Evolutionary conservation across 768 basidiomycete genomes (phyloP).

Genomic region (Paxillus ammoniavirescens): DNA sequence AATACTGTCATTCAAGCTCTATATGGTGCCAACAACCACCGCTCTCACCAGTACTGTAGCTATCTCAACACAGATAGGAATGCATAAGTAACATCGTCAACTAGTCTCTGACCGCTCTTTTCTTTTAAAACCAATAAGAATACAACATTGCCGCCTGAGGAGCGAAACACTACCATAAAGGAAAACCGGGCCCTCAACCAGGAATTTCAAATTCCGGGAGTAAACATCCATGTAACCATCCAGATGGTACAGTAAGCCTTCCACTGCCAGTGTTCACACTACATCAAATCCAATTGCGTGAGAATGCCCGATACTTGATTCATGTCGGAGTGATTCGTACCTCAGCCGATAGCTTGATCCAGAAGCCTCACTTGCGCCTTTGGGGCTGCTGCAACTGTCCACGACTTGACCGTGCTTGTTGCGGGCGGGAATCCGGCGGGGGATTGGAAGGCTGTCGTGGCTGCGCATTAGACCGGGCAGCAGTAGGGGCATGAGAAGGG

Average conservation of each 20-base stretch:
- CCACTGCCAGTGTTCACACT: conserved; percentile 24
- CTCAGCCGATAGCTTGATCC: conserved; percentile 14
- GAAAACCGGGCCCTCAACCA: conserved; percentile 12
- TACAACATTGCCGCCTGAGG: conserved; percentile 11
- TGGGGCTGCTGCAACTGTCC: not conserved
- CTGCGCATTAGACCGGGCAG: no score
- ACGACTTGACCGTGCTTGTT: conserved; percentile 11
- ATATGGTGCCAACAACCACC: conserved; percentile 1
- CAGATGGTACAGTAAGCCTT: conserved; percentile 15
- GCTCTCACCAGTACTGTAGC: not conserved
- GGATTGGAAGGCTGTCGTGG: conserved; percentile 1
- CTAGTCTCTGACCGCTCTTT: not conserved
- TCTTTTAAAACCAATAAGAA: not conserved
- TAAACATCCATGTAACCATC: conserved; percentile 19
- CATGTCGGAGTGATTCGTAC: conserved; percentile 26
- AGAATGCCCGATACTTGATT: conserved; percentile 17
- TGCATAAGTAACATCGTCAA: not conserved
- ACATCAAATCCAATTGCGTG: conserved; percentile 19
- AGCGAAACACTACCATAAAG: conserved; percentile 7
- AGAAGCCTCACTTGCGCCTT: conserved; percentile 17
- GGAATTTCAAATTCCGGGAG: not conserved
- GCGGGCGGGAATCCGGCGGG: conserved; percentile 17
- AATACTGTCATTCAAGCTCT: not conserved
- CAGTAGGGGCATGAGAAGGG: no score
- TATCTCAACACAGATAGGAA: not conserved